These are phyloP conservation scores for Backusella australiensis DNA, from an alignment of 192 early-diverging fungal genomes.

Conservation along the genomic window DNA sequence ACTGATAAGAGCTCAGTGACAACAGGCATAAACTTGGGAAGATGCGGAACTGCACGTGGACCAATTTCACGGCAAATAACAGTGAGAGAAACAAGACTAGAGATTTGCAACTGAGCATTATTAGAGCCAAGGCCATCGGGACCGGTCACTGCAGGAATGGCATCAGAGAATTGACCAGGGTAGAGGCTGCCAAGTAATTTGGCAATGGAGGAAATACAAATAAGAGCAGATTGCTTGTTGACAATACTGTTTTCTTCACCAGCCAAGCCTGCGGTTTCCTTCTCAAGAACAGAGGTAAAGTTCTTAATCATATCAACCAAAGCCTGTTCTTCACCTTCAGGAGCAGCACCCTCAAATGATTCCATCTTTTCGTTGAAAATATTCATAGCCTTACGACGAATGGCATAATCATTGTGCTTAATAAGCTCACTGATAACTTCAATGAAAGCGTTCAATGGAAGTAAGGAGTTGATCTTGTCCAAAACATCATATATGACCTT, in stretches of 20 bases:
- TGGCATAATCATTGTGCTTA: constrained; percentile 52
- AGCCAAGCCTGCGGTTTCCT: constrained; percentile 37
- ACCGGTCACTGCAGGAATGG: constrained; percentile 55
- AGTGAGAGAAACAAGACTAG: constrained; percentile 59
- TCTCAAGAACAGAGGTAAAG: constrained; percentile 43
- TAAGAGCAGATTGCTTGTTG: constrained; percentile 75
- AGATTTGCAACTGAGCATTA: constrained; percentile 46
- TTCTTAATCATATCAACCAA: constrained; percentile 52
- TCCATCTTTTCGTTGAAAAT: constrained; percentile 61
- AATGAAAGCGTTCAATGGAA: constrained; percentile 77
- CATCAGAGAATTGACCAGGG: constrained; percentile 57
- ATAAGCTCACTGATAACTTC: constrained; percentile 64
- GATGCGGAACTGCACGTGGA: constrained; percentile 68
- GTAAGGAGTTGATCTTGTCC: constrained; percentile 70
- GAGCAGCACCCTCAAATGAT: constrained; percentile 38
- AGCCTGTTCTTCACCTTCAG: constrained; percentile 39
- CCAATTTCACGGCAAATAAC: constrained; percentile 66
- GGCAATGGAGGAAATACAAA: constrained; percentile 77
- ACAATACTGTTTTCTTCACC: constrained; percentile 41
- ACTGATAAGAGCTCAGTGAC: constrained; percentile 58
- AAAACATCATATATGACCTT: constrained; percentile 73
- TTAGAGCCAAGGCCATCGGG: constrained; percentile 37
- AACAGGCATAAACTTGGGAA: constrained; percentile 83
- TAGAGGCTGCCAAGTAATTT: constrained; percentile 60
- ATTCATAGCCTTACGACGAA: constrained; percentile 73